phyloP scores from a whole-genome alignment of 441 rosid species.

The Viola pubescens region DNA sequence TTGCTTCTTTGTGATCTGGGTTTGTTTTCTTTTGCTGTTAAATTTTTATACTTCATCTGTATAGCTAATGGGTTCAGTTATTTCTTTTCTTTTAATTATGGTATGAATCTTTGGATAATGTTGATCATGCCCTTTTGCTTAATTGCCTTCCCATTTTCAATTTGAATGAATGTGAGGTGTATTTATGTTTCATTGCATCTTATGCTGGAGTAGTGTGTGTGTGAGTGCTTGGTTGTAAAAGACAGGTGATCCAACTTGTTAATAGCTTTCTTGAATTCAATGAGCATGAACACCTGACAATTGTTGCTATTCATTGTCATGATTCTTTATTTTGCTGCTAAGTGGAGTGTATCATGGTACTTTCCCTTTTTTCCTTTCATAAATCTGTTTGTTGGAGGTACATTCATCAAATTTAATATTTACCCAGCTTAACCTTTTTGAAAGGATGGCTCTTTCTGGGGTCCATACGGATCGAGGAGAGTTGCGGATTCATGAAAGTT shows the following conservation, averaged over 20 bases:
- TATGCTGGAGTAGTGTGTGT: neutral
- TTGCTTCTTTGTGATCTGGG: slow-evolving; percentile 29
- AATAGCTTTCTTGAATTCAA: no score
- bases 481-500: slow-evolving; percentile 66
- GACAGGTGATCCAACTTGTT: no score
- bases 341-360: neutral
- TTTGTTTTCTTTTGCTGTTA: slow-evolving; percentile 11
- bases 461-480: slow-evolving; percentile 51
- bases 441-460: slow-evolving; percentile 52
- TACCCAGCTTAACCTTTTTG: slow-evolving; percentile 20
- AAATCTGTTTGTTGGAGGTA: slow-evolving; percentile 12
- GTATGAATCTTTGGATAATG: slow-evolving; percentile 15
- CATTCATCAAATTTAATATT: slow-evolving; percentile 16
- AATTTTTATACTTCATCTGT: slow-evolving; percentile 8
- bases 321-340: neutral
- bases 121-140: neutral
- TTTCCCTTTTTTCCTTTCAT: neutral
- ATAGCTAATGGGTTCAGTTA: slow-evolving; percentile 11
- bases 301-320: neutral
- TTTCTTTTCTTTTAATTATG: neutral
- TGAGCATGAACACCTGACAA: neutral
- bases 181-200: neutral
- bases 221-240: neutral
- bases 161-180: neutral
- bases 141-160: slow-evolving; percentile 5